Percentiles rank a stretch among this genome's conserved stretches.
Conservation (phyloP, 306 rosid species). For the Gynostemma pentaphyllum region DNA sequence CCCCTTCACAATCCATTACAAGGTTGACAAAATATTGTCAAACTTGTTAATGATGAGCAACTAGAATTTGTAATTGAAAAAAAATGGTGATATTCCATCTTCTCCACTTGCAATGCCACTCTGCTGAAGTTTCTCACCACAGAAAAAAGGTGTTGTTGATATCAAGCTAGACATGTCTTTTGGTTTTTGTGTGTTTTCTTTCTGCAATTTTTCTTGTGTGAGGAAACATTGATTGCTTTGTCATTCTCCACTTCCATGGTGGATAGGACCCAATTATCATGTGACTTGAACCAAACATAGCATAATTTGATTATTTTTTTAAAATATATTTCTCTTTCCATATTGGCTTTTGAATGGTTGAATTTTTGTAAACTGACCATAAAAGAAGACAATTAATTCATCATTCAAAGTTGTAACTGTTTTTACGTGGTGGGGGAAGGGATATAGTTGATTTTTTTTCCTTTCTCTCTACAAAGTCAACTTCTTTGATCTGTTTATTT, state of each 20-base stretch:
- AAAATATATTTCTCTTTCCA: background rate
- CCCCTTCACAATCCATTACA: slow-evolving; percentile 2
- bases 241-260: slow-evolving; percentile 9
- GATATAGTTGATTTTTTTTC: background rate
- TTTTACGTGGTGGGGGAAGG: background rate
- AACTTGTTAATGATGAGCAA: background rate
- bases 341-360: background rate
- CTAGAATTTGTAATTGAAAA: no score
- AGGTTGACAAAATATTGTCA: slow-evolving; percentile 3
- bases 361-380: background rate
- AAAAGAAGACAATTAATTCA: background rate
- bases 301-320: no score
- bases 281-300: no score
- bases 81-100: no score
- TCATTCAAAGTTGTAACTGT: background rate
- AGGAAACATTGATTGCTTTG: background rate
- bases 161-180: no score
- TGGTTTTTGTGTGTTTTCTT: background rate
- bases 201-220: background rate
- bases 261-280: background rate
- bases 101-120: no score
- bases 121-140: background rate
- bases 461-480: background rate
- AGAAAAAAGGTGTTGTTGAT: no score
- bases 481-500: background rate